Base-by-base conservation (phyloP, 805 yeast species). In the Starmerella cellae region DNA sequence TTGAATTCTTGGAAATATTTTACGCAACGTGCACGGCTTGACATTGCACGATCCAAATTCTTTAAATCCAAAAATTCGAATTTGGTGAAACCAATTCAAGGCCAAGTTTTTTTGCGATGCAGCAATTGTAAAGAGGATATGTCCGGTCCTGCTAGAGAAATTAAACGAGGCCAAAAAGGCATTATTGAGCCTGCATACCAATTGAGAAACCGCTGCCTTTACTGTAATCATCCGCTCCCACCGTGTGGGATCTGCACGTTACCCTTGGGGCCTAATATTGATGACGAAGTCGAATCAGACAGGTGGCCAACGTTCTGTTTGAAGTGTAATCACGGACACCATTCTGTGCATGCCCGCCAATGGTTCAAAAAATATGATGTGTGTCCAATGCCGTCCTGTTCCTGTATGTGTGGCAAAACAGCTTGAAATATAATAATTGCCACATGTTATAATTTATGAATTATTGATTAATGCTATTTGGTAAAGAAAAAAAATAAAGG, bases 361-460 rank as follows among this genome's bases (percentile, higher is more conserved):
- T 88, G 98, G 98, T 88, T 88, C 59, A 71, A 79, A 21, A 79
- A 77, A 58, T 94, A 87, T 54, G 74, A 73, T 43, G 74, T 82
- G 1, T 88, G 98, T 55, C 96, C 98, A 0, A 94, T 88, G 2
- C 95, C 96, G 0, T 94, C 85, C 34, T 88, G 98, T 55, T 67
- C 69, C 32, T 88, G 98, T 55, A 67, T 74, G 38, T 88, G 97
- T 26, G 56, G 55, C 3, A 36, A 36, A 22, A 41, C 36, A 5
- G 17, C 21, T 13, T 20, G 17, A 20, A n/a, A n/a, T n/a, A n/a
- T n/a, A n/a, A n/a, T n/a, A n/a, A n/a, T n/a, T n/a, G n/a, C n/a
- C n/a, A n/a, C n/a, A n/a, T n/a, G n/a, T n/a, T n/a, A n/a, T n/a
- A n/a, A n/a, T n/a, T n/a, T n/a, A n/a, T n/a, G n/a, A n/a, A n/a